phyloP scores from a whole-genome alignment of 768 basidiomycete species.

The Russula olivacea region DNA sequence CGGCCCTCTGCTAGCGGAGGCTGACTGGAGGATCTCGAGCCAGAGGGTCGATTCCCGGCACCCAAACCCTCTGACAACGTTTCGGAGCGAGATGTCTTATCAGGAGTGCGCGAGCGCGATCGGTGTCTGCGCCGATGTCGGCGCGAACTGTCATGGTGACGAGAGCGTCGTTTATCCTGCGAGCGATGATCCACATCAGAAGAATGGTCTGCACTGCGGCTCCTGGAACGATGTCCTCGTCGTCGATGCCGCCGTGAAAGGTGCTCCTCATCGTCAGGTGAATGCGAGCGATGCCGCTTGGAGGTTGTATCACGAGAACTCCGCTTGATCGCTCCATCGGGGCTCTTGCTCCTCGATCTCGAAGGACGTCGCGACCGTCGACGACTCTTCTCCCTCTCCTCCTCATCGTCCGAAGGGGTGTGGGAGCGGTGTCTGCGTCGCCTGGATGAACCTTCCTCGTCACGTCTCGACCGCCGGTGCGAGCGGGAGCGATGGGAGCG shows the following conservation, averaged over 20 bases:
- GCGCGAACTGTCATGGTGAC: background rate
- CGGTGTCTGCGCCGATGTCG: background rate
- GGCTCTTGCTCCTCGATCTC: slow-evolving; percentile 17
- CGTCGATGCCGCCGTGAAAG: slow-evolving; percentile 7
- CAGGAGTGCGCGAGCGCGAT: slow-evolving; percentile 28
- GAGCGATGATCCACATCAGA: slow-evolving; percentile 2
- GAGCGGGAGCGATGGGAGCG: slow-evolving; percentile 33
- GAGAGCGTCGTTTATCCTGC: slow-evolving; percentile 7
- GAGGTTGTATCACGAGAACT: background rate
- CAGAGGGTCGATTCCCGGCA: slow-evolving; percentile 4
- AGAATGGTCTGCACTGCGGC: background rate
- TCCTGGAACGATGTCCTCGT: slow-evolving; percentile 5
- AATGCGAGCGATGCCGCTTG: slow-evolving; percentile 14
- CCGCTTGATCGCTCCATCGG: background rate
- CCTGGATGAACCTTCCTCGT: slow-evolving; percentile 25
- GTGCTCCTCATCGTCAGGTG: slow-evolving; percentile 9
- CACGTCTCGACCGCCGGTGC: slow-evolving; percentile 23
- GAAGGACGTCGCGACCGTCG: background rate
- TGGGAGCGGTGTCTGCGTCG: slow-evolving; percentile 27
- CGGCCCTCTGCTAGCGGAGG: slow-evolving; percentile 26
- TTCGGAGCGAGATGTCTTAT: slow-evolving; percentile 27
- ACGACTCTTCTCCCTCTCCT: background rate
- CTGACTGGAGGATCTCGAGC: slow-evolving; percentile 6
- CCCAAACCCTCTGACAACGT: slow-evolving; percentile 18
- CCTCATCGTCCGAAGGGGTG: slow-evolving; percentile 25